Evolutionary conservation across 2,329 filamentous ascomycete genomes (phyloP).

Genomic region (Colletotrichum costaricense): DNA sequence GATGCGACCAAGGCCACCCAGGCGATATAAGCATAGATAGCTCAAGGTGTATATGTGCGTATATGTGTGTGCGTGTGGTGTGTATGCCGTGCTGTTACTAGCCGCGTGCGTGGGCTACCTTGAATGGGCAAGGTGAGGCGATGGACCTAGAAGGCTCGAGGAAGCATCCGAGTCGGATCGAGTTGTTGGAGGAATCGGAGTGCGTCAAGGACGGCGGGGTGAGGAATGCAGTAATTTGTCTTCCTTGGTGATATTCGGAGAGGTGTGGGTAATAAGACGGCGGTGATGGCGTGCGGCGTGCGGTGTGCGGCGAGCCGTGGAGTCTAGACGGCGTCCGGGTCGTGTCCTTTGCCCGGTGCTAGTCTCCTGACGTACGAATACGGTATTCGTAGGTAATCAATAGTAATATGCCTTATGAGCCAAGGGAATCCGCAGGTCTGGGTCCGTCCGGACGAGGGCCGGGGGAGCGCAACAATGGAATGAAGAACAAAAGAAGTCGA

Average conservation of each 20-base stretch:
- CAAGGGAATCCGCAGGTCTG: background rate
- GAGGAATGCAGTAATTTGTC: background rate
- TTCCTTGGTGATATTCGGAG: background rate
- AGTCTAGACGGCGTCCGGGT: background rate
- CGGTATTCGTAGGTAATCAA: too few species aligned
- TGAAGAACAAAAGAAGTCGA: background rate
- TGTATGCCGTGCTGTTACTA: background rate
- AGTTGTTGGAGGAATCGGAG: background rate
- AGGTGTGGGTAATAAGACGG: slow-evolving; percentile 5
- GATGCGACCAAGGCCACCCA: slow-evolving; percentile 6
- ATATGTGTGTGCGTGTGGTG: background rate
- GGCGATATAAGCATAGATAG: background rate
- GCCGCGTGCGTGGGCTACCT: background rate
- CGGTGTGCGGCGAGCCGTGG: background rate
- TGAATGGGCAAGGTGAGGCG: background rate
- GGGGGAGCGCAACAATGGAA: background rate
- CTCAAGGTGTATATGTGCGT: background rate
- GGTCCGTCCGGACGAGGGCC: background rate
- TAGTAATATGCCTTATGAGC: background rate
- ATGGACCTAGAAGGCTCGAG: background rate
- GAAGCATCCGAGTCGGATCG: background rate
- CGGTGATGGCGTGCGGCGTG: background rate
- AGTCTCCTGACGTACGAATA: background rate
- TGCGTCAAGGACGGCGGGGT: background rate
- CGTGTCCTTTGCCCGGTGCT: background rate